These are phyloP conservation scores for Asclepias syriaca DNA, from an alignment of 257 asterid species.

Conservation along the genomic window DNA sequence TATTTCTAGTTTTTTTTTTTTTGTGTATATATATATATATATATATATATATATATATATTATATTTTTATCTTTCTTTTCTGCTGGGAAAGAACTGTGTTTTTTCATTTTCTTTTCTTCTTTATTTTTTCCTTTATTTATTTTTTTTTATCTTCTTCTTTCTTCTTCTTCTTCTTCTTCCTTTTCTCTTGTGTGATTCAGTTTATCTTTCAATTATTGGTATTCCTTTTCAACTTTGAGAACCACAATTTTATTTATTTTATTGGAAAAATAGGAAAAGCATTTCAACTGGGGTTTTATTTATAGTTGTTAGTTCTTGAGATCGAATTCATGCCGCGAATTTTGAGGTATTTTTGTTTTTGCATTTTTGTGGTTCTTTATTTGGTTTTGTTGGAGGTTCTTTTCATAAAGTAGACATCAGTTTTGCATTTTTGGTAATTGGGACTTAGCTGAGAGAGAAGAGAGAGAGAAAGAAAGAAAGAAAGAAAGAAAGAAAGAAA, in stretches of 20 bases:
- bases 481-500: too few species aligned
- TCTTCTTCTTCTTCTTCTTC: background rate
- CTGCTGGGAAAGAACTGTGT: background rate
- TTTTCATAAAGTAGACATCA: background rate
- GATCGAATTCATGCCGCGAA: background rate
- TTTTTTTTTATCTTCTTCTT: background rate
- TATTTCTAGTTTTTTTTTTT: background rate
- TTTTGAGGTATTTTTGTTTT: background rate
- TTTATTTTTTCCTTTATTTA: background rate
- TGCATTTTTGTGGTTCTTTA: background rate
- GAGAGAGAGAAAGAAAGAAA: too few species aligned
- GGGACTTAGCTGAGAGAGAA: background rate
- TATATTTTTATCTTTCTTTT: background rate
- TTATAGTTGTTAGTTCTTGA: background rate
- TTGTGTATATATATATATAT: too few species aligned
- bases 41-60: too few species aligned
- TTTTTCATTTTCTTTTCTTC: background rate
- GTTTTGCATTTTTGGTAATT: background rate
- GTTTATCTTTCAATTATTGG: conserved; percentile 1
- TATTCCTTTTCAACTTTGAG: background rate
- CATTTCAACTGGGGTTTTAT: conserved; percentile 3
- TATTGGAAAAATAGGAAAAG: background rate
- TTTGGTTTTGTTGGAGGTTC: background rate
- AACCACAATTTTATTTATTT: conserved; percentile 1
- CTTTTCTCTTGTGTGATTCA: background rate